Evolutionary conservation across 768 basidiomycete species (phyloP), one percentile per base, ranked within the genome.

Genomic region (Brasilioporus rufonigricans): DNA sequence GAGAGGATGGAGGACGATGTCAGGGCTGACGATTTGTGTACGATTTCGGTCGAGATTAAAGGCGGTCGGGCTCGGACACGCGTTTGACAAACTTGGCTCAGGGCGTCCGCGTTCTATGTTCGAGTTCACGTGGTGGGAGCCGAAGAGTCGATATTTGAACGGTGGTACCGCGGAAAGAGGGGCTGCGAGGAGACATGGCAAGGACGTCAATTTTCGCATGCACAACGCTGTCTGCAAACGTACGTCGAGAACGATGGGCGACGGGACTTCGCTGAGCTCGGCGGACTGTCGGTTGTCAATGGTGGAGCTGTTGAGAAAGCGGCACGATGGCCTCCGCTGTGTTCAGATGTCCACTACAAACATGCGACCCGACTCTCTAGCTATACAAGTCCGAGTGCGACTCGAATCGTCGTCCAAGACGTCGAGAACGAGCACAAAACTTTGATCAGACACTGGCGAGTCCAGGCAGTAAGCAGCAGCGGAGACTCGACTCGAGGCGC

Each of bases 71-170:
- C 67, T 66, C 71, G 60, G 65, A 61, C 69, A 70, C 69, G 69
- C 69, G 71, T 65, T 71, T 27, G 57, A 71, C 68, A 70, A 71
- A 69, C 70, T 71, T 61, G 66, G 67, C 43, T 52, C 63, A 63
- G 63, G 60, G 63, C 50, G 64, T 62, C 58, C 63, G 64, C 57
- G 70, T 69, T 63, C 61, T 52, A 55, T 62, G 67, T 33, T 57
- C 47, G 65, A 14, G 60, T 70, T 71, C 69, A 71, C 69, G 69
- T 71, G 69, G 59, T 71, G 69, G 61, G 65, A 71, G 62, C 71
- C 70, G 71, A 70, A 65, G 57, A 59, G 57, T 51, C 27, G 44
- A 40, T 18, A 47, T 40, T 40, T 47, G 45, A 40, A 53, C 35
- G 61, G 58, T 56, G 48, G 64, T 48, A 56, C 67, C 44, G 56